Conservation (phyloP, 2,329 filamentous ascomycete species). For the Pseudonectria foliicola region DNA sequence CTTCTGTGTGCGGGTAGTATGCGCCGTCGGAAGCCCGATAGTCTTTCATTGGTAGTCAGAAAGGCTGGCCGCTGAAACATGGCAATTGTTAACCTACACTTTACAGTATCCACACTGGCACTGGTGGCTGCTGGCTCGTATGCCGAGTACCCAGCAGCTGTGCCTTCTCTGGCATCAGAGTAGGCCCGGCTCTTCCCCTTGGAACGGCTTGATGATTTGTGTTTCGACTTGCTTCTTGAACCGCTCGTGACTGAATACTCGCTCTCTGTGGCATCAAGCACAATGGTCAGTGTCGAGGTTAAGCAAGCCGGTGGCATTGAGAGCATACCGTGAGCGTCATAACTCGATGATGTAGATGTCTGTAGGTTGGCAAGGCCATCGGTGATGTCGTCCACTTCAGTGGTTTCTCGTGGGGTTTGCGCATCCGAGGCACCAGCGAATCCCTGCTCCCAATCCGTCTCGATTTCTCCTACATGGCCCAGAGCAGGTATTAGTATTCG, state of each 20-base stretch:
- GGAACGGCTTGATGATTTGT: conserved; percentile 11
- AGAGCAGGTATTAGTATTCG: conserved; percentile 5
- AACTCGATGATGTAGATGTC: conserved; percentile 9
- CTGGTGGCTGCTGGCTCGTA: background rate
- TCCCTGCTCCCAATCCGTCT: conserved; percentile 20
- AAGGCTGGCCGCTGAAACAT: too few species aligned
- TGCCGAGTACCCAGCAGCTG: conserved; percentile 1
- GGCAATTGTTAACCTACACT: too few species aligned
- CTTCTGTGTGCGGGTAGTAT: too few species aligned
- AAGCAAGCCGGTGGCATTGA: too few species aligned
- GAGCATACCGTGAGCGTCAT: conserved; percentile 17
- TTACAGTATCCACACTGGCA: background rate
- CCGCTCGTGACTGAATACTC: conserved; percentile 14
- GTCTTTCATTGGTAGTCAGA: too few species aligned
- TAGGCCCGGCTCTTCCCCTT: conserved; percentile 16
- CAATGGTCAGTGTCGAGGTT: too few species aligned
- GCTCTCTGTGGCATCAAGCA: conserved; percentile 1
- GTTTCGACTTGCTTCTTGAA: conserved; percentile 11
- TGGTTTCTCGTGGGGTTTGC: conserved; percentile 18
- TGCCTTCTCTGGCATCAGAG: conserved; percentile 11
- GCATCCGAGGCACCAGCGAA: conserved; percentile 6
- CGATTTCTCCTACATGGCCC: conserved; percentile 13
- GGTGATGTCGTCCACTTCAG: conserved; percentile 15
- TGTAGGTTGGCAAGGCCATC: conserved; percentile 16
- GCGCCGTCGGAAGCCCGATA: too few species aligned